These are phyloP conservation scores for Hyphopichia fennica DNA, from an alignment of 1,139 yeast genomes.

Conservation along the genomic window DNA sequence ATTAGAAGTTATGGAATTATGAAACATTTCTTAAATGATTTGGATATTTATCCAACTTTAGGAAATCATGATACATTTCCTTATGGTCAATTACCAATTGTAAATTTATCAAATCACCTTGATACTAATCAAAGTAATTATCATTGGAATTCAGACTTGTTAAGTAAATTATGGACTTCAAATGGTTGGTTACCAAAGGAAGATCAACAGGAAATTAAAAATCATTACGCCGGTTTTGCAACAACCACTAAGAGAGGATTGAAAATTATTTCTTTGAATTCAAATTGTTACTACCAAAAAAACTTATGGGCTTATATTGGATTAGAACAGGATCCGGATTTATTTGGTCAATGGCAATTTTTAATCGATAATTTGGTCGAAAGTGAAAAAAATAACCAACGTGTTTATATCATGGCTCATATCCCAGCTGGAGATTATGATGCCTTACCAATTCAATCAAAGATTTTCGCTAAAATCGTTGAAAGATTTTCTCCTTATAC, in stretches of 20 bases:
- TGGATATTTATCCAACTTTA: constrained; percentile 64
- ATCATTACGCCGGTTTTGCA: constrained; percentile 65
- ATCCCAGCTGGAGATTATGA: constrained; percentile 59
- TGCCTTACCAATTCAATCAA: constrained; percentile 62
- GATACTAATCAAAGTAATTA: constrained; percentile 50
- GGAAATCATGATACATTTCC: constrained; percentile 80
- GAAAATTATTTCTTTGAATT: constrained; percentile 63
- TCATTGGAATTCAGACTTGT: constrained; percentile 59
- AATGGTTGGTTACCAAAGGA: constrained; percentile 38
- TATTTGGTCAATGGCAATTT: constrained; percentile 64
- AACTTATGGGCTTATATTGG: constrained; percentile 65
- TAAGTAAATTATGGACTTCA: constrained; percentile 57
- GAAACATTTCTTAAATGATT: constrained; percentile 51
- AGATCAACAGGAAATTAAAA: constrained; percentile 19
- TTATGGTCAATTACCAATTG: constrained; percentile 66
- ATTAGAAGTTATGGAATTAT: constrained; percentile 49
- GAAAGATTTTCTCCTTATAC: constrained; percentile 69
- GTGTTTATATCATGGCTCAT: constrained; percentile 74
- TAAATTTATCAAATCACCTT: constrained; percentile 24
- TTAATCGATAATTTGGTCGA: constrained; percentile 60
- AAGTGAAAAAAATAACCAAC: constrained; percentile 55
- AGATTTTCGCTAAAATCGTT: constrained; percentile 55
- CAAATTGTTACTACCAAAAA: constrained; percentile 65
- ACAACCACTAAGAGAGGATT: constrained; percentile 56
- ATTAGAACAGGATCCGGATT: constrained; percentile 52